phyloP scores from a whole-genome alignment of 139 green algal genomes.

The Chlorella sp. region DNA sequence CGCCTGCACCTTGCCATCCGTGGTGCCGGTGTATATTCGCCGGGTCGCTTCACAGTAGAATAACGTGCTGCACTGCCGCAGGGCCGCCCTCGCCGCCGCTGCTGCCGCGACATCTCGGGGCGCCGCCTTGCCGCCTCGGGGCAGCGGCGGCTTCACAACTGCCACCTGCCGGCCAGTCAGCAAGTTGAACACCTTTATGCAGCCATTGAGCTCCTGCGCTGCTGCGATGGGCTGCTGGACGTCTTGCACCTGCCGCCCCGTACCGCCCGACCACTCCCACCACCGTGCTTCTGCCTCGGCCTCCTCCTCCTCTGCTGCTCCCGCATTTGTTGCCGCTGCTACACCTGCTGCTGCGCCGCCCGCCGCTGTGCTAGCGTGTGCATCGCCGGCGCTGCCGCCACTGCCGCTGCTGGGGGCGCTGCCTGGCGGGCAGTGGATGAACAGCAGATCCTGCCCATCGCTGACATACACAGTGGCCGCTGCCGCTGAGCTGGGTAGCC shows the following conservation, averaged over 20 bases:
- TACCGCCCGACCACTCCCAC: not conserved
- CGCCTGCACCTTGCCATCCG: conserved; percentile 4
- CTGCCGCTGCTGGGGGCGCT: not conserved
- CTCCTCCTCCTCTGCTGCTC: not conserved
- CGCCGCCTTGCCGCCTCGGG: not conserved
- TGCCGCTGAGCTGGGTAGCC: not conserved
- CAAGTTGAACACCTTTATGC: conserved; percentile 6
- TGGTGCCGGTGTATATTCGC: conserved; percentile 2
- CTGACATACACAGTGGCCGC: conserved; percentile 3
- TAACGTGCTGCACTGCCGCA: not conserved
- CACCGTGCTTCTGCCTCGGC: not conserved
- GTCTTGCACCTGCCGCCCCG: too few species aligned
- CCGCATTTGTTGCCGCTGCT: not conserved
- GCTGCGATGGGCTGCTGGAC: too few species aligned
- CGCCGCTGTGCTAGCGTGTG: not conserved
- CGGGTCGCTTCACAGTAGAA: not conserved
- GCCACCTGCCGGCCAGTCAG: not conserved
- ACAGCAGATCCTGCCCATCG: conserved; percentile 5
- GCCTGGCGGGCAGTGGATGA: not conserved
- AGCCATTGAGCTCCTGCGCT: too few species aligned
- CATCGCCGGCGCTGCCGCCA: not conserved
- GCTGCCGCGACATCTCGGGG: not conserved
- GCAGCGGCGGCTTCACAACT: not conserved
- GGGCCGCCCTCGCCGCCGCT: not conserved
- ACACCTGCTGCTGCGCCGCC: too few species aligned